Evolutionary conservation across 495 filamentous ascomycete genomes (phyloP), one percentile per base, ranked within the genome.

Genomic region (Penicillium alfredii): DNA sequence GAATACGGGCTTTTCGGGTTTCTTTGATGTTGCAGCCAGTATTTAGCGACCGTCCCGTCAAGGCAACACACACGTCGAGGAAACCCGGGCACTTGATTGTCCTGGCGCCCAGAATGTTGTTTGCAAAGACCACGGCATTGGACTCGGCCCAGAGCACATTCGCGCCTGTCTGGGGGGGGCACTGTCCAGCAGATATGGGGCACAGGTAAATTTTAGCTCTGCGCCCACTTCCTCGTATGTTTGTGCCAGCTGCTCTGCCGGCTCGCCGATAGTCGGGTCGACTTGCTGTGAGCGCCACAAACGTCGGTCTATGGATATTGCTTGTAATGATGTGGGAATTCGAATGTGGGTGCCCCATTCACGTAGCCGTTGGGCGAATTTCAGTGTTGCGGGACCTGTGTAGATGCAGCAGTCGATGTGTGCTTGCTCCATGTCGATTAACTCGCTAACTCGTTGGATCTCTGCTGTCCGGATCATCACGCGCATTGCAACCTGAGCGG

Each of bases 361-460:
- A 1, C 40, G 41, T 11, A 63, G 40, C 4, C 8, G 39, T 19
- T 53, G 30, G 8, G 58, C 49, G 22, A 61, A 53, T 6, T 21
- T 23, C 8, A 61, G 22, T 15, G 42, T 44, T 8, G 36, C 60
- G 9, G 56, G 52, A 3, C 60, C 60, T 1, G 52, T 58, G 44
- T 63, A 63, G 33, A 56, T 52, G 34, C 60, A 58, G 10, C 47
- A 49, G 30, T 63, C 60, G 13, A 63, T 47, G 29, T 63, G 60
- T 17, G 39, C 54, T 27, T 51, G 53, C 17, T 45, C 44, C 10
- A 57, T 39, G 8, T 54, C 32, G 8, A 54, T 46, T 4, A 63
- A 27, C 8, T 42, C 20, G 3, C 24, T 45, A 3, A 49, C 52
- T 3, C 38, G 47, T 31, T 44, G 42, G 0, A 60, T 32, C 1